Base-by-base conservation (phyloP, 176 grass and related monocot genomes). In the Cenchrus fungigraminus region DNA sequence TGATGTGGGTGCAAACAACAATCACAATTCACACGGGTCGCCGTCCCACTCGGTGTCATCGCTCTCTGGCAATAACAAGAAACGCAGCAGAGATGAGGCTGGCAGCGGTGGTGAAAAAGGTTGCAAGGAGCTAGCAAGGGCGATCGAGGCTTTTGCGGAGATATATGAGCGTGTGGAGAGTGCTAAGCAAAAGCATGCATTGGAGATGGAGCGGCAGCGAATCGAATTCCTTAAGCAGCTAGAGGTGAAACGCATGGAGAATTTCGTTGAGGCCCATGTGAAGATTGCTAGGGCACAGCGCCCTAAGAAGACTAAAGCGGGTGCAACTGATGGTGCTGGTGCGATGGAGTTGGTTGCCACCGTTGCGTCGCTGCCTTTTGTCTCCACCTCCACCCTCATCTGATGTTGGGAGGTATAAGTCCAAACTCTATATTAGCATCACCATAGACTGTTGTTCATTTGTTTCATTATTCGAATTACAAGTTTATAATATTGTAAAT, bases 201-300 rank as follows among this genome's bases (percentile, higher is more conserved):
- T 99, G 32, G 97, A 99, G 68, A 91, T 97, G 58, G 97, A 99
- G 82, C 89, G 90, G 51, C 88, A 97, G 77, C 66, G 94, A 29
- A 92, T 99, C 19, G 86, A 91, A 52, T 99, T 97, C 31, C 65
- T 92, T 8, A 97, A 96, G 86, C 86, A 88, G 54, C 68, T 99
- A 17, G 97, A 99, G 84, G 83, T 97, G 73, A 88, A 99, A 78
- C 85, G 94, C 40, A 97, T 99, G 97, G 89, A 99, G 82, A 92
- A 94, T 56, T 94, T 99, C 2, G 90, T 94, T 0, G 94, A 99
- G 9, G 91, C 92, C 3, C 94, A 99, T 79, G 90, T 97, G 31
- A 93, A 94, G 84, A 90, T 96, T 34, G 84, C 86, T n/a, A 92
- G 88, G 82, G 80, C 87, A 55, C 96, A 92, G 86, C 93, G 88